Evolutionary conservation across 2,329 filamentous ascomycete species (phyloP).

Genomic region (Paraphaeosphaeria minitans): DNA sequence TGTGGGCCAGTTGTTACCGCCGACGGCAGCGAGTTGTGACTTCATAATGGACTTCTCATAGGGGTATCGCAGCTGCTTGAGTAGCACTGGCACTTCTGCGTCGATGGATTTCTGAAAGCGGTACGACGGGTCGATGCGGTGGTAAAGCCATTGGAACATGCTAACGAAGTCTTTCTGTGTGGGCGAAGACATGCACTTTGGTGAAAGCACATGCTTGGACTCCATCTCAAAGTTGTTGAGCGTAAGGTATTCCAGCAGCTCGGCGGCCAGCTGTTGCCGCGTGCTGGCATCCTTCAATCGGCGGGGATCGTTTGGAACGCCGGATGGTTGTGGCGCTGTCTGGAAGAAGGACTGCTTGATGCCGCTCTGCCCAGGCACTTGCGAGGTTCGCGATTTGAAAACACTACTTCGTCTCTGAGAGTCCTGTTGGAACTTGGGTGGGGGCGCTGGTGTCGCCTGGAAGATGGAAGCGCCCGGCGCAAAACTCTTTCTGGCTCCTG

Average conservation of each 20-base stretch:
- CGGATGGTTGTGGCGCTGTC: conserved; percentile 78
- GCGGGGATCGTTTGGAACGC: conserved; percentile 83
- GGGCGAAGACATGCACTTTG: conserved; percentile 88
- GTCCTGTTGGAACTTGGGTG: conserved; percentile 60
- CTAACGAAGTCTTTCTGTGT: conserved; percentile 98
- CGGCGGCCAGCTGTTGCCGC: conserved; percentile 81
- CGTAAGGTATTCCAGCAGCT: conserved; percentile 88
- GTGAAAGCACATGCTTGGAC: conserved; percentile 91
- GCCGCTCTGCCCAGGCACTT: conserved; percentile 67
- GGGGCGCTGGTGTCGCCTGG: conserved; percentile 53
- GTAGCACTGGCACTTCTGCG: conserved; percentile 86
- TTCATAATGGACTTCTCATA: conserved; percentile 97
- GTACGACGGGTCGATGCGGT: conserved; percentile 91
- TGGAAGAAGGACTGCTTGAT: conserved; percentile 93
- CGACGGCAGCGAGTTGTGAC: conserved; percentile 91
- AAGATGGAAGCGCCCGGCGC: conserved; percentile 60
- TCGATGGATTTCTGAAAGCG: conserved; percentile 94
- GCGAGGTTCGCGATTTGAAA: conserved; percentile 62
- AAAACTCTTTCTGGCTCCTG: conserved; percentile 71
- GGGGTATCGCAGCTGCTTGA: conserved; percentile 93
- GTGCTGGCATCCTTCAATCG: conserved; percentile 81
- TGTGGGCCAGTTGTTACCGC: conserved; percentile 95
- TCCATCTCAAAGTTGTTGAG: conserved; percentile 97
- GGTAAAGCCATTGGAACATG: conserved; percentile 98
- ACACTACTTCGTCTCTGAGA: conserved; percentile 76